Percentiles rank a stretch among this genome's conserved stretches.
Conservation (phyloP, 2,329 filamentous ascomycete genomes). For the Chrysosporium keratinophilum region DNA sequence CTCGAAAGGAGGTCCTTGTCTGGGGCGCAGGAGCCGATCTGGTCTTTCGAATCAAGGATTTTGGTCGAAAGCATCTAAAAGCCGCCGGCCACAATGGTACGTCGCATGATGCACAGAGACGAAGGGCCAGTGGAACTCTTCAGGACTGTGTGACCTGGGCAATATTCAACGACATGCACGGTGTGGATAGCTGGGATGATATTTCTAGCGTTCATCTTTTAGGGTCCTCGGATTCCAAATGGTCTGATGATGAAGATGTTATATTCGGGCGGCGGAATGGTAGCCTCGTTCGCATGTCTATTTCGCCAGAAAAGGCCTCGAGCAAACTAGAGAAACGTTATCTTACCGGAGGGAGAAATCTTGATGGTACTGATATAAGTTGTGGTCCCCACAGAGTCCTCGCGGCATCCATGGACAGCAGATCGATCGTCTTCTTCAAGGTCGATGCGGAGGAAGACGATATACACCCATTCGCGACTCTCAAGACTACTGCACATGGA, state of each 20-base stretch:
- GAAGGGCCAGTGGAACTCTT: conserved; percentile 6
- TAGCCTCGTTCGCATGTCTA: conserved; percentile 36
- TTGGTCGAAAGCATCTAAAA: conserved; percentile 22
- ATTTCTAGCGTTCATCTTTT: conserved; percentile 49
- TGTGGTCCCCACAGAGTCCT: conserved; percentile 36
- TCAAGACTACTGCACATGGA: conserved; percentile 24
- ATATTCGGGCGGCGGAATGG: conserved; percentile 49
- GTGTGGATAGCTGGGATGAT: conserved; percentile 47
- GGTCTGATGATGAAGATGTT: conserved; percentile 36
- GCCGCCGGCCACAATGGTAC: background rate
- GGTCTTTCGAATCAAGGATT: conserved; percentile 41
- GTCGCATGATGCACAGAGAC: background rate
- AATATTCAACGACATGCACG: conserved; percentile 43
- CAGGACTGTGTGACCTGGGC: conserved; percentile 37
- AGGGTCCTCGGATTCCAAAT: conserved; percentile 30
- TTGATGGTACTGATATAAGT: conserved; percentile 42
- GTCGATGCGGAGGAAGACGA: conserved; percentile 26
- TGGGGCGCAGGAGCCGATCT: conserved; percentile 53
- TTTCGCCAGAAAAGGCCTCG: conserved; percentile 23
- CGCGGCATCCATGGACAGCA: conserved; percentile 43
- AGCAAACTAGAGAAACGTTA: conserved; percentile 33
- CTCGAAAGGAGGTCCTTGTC: conserved; percentile 47
- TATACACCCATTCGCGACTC: conserved; percentile 29
- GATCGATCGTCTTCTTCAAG: conserved; percentile 40
- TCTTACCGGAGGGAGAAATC: conserved; percentile 34